Evolutionary conservation across 352 stramenopile genomes (phyloP).

Genomic region (Albugo laibachii): DNA sequence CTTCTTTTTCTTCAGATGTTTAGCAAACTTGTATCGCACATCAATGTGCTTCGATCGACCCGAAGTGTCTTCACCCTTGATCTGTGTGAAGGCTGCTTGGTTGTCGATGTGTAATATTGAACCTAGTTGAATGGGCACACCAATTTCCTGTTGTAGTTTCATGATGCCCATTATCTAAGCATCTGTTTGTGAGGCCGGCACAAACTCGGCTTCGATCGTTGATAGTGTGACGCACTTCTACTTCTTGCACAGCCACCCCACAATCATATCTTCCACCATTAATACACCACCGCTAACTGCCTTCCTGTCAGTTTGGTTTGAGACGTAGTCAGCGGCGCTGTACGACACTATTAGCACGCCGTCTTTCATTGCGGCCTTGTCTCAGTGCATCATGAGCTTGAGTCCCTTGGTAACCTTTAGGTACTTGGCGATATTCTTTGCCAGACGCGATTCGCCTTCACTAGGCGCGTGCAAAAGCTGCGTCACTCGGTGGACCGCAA

Average conservation of each 20-base stretch:
- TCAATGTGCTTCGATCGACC: background rate
- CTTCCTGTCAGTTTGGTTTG: background rate
- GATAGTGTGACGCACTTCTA: background rate
- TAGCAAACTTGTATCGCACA: background rate
- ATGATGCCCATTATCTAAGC: background rate
- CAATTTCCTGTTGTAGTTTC: conserved; percentile 5
- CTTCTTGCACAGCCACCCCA: background rate
- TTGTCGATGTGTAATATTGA: background rate
- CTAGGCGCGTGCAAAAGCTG: too few species aligned
- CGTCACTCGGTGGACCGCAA: too few species aligned
- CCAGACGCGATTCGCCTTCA: too few species aligned
- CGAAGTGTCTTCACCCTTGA: background rate
- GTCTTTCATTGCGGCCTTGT: too few species aligned
- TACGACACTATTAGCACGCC: background rate
- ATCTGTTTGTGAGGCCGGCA: background rate
- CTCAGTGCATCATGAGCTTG: too few species aligned
- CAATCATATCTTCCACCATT: background rate
- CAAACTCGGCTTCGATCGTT: background rate
- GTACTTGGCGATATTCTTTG: too few species aligned
- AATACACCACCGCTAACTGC: background rate
- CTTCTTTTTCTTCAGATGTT: background rate
- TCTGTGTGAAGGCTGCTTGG: background rate
- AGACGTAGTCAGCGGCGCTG: background rate
- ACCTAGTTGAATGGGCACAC: background rate
- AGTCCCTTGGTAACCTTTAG: too few species aligned